Evolutionary conservation across 768 basidiomycete genomes (phyloP).

Genomic region (Vararia minispora): DNA sequence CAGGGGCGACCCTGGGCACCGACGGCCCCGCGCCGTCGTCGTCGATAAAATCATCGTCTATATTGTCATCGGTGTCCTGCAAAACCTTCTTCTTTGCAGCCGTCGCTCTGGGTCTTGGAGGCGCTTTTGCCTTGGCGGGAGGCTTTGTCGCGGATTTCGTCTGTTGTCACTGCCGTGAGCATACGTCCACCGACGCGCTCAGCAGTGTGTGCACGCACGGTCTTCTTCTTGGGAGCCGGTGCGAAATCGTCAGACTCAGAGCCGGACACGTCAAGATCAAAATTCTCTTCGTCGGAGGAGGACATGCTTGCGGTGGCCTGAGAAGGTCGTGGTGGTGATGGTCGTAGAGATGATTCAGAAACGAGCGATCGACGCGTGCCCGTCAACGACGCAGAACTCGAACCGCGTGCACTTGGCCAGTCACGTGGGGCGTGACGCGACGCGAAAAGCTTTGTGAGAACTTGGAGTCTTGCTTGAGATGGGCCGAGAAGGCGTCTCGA

Average conservation of each 20-base stretch:
- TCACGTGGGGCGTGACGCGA: too few species aligned
- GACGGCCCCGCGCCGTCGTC: slow-evolving; percentile 25
- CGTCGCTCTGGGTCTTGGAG: slow-evolving; percentile 38
- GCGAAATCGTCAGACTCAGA: slow-evolving; percentile 60
- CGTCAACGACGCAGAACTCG: too few species aligned
- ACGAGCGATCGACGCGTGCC: too few species aligned
- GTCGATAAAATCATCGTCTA: slow-evolving; percentile 32
- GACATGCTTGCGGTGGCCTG: too few species aligned
- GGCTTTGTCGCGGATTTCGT: slow-evolving; percentile 34
- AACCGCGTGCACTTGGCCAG: too few species aligned
- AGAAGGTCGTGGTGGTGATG: too few species aligned
- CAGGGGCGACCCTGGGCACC: slow-evolving; percentile 15
- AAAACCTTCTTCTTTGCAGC: slow-evolving; percentile 60
- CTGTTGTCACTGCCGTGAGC: slow-evolving; percentile 18
- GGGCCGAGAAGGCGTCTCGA: too few species aligned
- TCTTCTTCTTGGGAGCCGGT: slow-evolving; percentile 43
- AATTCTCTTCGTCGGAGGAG: slow-evolving; percentile 64
- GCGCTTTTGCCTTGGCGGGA: slow-evolving; percentile 30
- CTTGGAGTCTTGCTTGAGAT: too few species aligned
- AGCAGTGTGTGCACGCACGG: slow-evolving; percentile 3
- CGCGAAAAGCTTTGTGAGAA: too few species aligned
- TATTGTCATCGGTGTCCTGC: slow-evolving; percentile 51
- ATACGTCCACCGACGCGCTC: slow-evolving; percentile 18
- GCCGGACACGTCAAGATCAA: slow-evolving; percentile 47
- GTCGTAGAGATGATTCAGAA: too few species aligned